Percentiles rank a stretch among this genome's conserved stretches.
Evolutionary conservation across 179 eudicot genomes (phyloP).

Genomic region (Amaranthus tricolor): DNA sequence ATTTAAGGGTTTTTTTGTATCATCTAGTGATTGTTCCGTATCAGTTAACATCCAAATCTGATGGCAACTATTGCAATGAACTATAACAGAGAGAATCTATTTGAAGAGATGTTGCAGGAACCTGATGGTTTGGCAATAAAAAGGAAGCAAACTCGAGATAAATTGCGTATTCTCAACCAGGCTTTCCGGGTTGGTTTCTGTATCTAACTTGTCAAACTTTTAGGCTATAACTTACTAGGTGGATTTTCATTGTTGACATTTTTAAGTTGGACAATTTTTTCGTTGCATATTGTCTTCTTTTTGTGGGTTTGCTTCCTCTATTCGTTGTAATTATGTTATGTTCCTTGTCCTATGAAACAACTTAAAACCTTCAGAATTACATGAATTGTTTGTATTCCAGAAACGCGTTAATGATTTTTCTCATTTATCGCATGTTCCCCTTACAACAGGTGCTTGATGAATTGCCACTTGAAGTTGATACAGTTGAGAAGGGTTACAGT

Average conservation of each 20-base stretch:
- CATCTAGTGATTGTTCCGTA: neutral
- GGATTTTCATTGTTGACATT: neutral
- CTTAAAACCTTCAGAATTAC: neutral
- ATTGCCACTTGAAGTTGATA: slow-evolving; percentile 74
- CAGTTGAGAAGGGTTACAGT: slow-evolving; percentile 74
- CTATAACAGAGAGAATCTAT: slow-evolving; percentile 63
- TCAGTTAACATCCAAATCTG: slow-evolving; percentile 4
- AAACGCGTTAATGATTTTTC: neutral
- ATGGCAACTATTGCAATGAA: slow-evolving; percentile 16
- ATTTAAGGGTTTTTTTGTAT: neutral
- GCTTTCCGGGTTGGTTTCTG: slow-evolving; percentile 68
- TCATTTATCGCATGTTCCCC: too few relatives aligned
- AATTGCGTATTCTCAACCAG: slow-evolving; percentile 67
- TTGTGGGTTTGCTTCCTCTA: too few relatives aligned
- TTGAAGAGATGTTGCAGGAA: slow-evolving; percentile 90
- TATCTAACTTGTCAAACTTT: neutral
- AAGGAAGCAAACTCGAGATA: slow-evolving; percentile 76
- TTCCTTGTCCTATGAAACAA: too few relatives aligned
- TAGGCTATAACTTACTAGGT: neutral
- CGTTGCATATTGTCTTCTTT: neutral
- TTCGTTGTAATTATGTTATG: too few relatives aligned
- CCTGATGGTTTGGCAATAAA: slow-evolving; percentile 70
- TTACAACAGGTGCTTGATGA: slow-evolving; percentile 57
- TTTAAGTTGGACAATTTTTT: neutral
- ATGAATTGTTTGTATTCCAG: neutral